A percentile compares a stretch with the other conserved stretches of the same genome.
These are phyloP conservation scores for Phlyctochytrium planicorne DNA, from an alignment of 192 early-diverging fungal genomes.

Conservation along the genomic window DNA sequence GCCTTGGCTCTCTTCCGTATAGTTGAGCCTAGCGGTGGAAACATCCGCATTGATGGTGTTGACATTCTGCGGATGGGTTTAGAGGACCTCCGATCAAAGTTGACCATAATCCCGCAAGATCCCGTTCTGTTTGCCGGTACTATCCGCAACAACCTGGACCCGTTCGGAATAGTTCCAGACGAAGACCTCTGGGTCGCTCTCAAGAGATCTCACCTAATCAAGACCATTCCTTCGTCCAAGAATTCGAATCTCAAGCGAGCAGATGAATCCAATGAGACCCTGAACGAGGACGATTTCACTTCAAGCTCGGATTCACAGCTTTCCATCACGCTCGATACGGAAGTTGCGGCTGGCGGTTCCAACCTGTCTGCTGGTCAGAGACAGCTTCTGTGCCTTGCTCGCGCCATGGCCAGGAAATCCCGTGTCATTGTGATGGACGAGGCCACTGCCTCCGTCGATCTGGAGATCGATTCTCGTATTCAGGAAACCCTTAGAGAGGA, in stretches of 20 bases:
- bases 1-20: conserved; percentile 70
- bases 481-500: conserved; percentile 74
- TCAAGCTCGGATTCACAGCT: neutral
- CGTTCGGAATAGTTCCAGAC: conserved; percentile 42
- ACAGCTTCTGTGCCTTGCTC: conserved; percentile 80
- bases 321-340: neutral
- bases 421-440: conserved; percentile 74
- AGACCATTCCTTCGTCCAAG: conserved; percentile 13
- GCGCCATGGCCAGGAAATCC: conserved; percentile 72
- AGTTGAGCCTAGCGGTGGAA: conserved; percentile 43
- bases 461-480: conserved; percentile 57
- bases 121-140: conserved; percentile 52
- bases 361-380: conserved; percentile 84
- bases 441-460: conserved; percentile 64
- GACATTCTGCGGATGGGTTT: conserved; percentile 64
- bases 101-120: conserved; percentile 78
- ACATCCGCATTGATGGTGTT: conserved; percentile 65
- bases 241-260: neutral
- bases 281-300: neutral
- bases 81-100: conserved; percentile 58
- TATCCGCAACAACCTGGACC: conserved; percentile 66
- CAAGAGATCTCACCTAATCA: conserved; percentile 29
- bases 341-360: conserved; percentile 8
- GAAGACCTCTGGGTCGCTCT: conserved; percentile 47
- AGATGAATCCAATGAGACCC: neutral